These are phyloP conservation scores for Graphilbum ipis-grandicollis DNA, from an alignment of 2,329 filamentous ascomycete genomes.

Conservation along the genomic window DNA sequence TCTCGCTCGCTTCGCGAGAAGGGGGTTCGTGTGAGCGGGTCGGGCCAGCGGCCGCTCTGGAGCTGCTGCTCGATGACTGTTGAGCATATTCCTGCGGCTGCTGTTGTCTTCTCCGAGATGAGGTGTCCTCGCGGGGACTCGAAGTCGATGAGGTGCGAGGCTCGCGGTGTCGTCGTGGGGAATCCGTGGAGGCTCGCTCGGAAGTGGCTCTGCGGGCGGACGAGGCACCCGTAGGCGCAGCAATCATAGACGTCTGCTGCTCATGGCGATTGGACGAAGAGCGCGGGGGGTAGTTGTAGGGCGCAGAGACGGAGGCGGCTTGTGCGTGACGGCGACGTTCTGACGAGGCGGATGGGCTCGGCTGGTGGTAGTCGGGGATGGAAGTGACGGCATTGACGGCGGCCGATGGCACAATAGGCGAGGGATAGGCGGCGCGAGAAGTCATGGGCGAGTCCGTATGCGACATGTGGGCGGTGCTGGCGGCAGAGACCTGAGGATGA, in stretches of 20 bases:
- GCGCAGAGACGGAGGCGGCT: constrained; percentile 21
- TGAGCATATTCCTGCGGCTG: constrained; percentile 19
- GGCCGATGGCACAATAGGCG: constrained; percentile 18
- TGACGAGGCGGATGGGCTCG: constrained; percentile 18
- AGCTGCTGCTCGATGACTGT: background rate
- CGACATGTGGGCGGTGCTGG: constrained; percentile 4
- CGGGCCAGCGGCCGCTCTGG: constrained; percentile 12
- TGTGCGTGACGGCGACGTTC: constrained; percentile 32
- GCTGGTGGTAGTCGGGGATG: constrained; percentile 19
- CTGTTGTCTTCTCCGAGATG: constrained; percentile 22
- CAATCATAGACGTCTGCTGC: constrained; percentile 11
- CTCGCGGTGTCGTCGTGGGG: constrained; percentile 22
- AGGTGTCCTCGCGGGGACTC: constrained; percentile 16
- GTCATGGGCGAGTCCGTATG: constrained; percentile 26
- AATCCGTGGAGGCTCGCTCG: constrained; percentile 9
- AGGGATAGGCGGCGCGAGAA: constrained; percentile 27
- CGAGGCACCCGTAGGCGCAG: constrained; percentile 8
- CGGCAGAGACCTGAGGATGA: constrained; percentile 14
- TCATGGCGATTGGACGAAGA: constrained; percentile 56
- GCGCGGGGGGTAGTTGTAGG: constrained; percentile 51
- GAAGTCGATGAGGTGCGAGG: constrained; percentile 10
- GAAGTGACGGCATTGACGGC: constrained; percentile 12
- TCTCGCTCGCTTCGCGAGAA: constrained; percentile 60
- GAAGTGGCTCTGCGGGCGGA: constrained; percentile 20
- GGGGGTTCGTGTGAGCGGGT: no score